Percentiles rank a stretch among this genome's conserved stretches.
These are phyloP conservation scores for Candida endomychidarum DNA, from an alignment of 805 yeast genomes.

Conservation along the genomic window DNA sequence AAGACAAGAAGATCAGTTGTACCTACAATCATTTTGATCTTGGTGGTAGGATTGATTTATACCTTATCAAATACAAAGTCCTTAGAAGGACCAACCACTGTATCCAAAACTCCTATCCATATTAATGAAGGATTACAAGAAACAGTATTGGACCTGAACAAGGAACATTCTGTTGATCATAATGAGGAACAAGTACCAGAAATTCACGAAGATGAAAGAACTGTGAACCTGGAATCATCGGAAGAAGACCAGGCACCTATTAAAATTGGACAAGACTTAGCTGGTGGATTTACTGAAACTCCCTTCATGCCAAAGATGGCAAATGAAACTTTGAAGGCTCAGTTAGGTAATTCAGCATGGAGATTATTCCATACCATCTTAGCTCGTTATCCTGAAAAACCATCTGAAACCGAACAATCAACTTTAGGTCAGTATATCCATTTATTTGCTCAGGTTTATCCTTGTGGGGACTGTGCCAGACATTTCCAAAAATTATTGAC, in stretches of 20 bases:
- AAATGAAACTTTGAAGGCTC: slow-evolving; percentile 77
- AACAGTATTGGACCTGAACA: slow-evolving; percentile 8
- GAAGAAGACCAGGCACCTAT: not conserved
- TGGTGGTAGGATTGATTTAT: slow-evolving; percentile 27
- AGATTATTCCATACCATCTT: slow-evolving; percentile 83
- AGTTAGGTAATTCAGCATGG: slow-evolving; percentile 92
- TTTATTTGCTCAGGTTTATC: slow-evolving; percentile 87
- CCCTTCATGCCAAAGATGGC: slow-evolving; percentile 95
- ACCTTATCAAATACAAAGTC: slow-evolving; percentile 20
- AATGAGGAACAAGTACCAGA: slow-evolving; percentile 6
- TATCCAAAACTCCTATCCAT: slow-evolving; percentile 1
- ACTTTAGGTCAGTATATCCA: slow-evolving; percentile 65
- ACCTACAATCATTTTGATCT: slow-evolving; percentile 24
- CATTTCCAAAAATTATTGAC: slow-evolving; percentile 74
- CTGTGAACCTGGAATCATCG: not conserved
- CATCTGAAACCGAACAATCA: slow-evolving; percentile 58
- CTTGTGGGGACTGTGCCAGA: slow-evolving; percentile 95
- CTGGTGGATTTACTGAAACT: slow-evolving; percentile 28
- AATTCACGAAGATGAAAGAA: slow-evolving; percentile 4
- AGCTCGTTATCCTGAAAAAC: slow-evolving; percentile 88
- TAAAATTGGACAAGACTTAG: slow-evolving; percentile 5
- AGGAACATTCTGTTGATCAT: slow-evolving; percentile 5
- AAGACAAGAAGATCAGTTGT: slow-evolving; percentile 28
- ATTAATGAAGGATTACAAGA: slow-evolving; percentile 9
- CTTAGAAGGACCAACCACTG: not conserved